These are phyloP conservation scores for Aspergillus sp. DNA, from an alignment of 2,329 filamentous ascomycete genomes.

Conservation along the genomic window DNA sequence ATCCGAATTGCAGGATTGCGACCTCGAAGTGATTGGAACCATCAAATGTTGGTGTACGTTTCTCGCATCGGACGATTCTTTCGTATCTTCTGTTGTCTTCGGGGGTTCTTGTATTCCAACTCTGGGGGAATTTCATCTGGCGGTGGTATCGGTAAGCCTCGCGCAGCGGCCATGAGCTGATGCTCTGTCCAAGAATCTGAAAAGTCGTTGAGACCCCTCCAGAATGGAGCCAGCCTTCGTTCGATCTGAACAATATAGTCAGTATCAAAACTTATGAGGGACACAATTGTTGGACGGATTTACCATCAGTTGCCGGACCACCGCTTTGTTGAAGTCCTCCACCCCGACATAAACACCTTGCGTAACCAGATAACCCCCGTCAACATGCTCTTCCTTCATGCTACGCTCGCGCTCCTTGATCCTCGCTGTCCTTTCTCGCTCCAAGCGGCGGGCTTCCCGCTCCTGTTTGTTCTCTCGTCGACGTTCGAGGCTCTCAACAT, in stretches of 20 bases:
- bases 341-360: slow-evolving; percentile 86
- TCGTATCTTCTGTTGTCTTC: slow-evolving; percentile 37
- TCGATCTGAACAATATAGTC: slow-evolving; percentile 67
- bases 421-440: slow-evolving; percentile 71
- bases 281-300: slow-evolving; percentile 14
- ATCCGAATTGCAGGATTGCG: slow-evolving; percentile 76
- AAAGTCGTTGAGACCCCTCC: slow-evolving; percentile 88
- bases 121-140: slow-evolving; percentile 79
- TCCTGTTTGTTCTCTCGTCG: slow-evolving; percentile 88
- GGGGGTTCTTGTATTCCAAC: slow-evolving; percentile 49
- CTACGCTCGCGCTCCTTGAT: slow-evolving; percentile 85
- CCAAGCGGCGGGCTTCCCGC: slow-evolving; percentile 77
- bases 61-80: slow-evolving; percentile 44
- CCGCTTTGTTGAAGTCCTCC: slow-evolving; percentile 87
- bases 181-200: slow-evolving; percentile 86
- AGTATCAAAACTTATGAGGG: slow-evolving; percentile 6
- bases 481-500: slow-evolving; percentile 48
- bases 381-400: slow-evolving; percentile 84
- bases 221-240: slow-evolving; percentile 86
- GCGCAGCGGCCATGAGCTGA: slow-evolving; percentile 86
- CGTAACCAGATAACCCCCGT: slow-evolving; percentile 91
- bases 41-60: slow-evolving; percentile 67
- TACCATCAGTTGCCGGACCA: slow-evolving; percentile 89
- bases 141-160: slow-evolving; percentile 76
- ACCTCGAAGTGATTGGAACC: slow-evolving; percentile 72